Conservation (phyloP, 139 green algal species). For the Trebouxia sp. region DNA sequence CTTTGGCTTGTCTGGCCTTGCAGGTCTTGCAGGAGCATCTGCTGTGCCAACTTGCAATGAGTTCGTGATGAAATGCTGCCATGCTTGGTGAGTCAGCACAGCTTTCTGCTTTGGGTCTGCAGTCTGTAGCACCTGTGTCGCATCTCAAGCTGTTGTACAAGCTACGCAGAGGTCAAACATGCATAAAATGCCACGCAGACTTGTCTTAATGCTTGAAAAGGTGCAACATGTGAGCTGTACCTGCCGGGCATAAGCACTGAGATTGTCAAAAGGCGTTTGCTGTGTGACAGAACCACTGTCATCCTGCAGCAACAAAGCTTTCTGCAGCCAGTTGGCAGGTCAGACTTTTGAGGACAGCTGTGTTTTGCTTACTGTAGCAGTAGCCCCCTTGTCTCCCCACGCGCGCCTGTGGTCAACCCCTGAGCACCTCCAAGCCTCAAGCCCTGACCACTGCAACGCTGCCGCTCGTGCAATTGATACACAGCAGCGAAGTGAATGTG, state of each 20-base stretch:
- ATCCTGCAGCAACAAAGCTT: neutral
- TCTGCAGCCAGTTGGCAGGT: neutral
- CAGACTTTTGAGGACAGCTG: neutral
- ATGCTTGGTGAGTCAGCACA: constrained; percentile 16
- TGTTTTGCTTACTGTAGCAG: neutral
- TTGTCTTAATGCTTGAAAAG: too few relatives aligned
- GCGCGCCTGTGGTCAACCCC: neutral
- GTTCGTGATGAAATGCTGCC: neutral
- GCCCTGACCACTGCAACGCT: neutral
- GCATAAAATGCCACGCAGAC: too few relatives aligned
- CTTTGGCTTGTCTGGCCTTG: neutral
- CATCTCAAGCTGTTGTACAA: neutral
- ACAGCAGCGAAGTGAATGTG: too few relatives aligned
- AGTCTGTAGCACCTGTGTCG: neutral
- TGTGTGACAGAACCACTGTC: neutral
- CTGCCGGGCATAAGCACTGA: neutral
- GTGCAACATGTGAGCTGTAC: neutral
- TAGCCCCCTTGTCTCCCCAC: neutral
- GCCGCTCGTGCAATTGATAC: neutral
- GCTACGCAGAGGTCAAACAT: too few relatives aligned
- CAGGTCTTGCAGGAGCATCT: neutral
- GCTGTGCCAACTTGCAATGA: neutral
- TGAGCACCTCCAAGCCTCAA: neutral
- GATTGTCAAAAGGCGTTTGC: neutral
- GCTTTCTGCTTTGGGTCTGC: constrained; percentile 9